Evolutionary conservation across 108 stramenopile species (phyloP).

Genomic region (Cyclotella distinguenda): DNA sequence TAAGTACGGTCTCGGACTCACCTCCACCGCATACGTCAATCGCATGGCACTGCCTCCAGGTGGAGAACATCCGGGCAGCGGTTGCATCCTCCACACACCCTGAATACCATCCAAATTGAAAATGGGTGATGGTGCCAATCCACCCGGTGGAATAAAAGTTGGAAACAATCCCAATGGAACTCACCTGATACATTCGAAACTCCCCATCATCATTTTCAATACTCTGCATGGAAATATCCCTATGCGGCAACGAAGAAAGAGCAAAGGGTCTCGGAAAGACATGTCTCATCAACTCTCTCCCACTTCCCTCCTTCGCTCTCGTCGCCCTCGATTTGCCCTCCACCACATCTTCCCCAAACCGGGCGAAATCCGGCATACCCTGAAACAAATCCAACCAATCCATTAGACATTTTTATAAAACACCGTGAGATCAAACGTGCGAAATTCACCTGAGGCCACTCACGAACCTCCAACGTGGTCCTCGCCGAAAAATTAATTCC

Average conservation of each 20-base stretch:
- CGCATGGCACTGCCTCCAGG: slow-evolving; percentile 75
- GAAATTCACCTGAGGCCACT: slow-evolving; percentile 60
- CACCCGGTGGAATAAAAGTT: no score
- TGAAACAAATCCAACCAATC: not conserved
- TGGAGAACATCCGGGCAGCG: slow-evolving; percentile 79
- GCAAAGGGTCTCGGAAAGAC: slow-evolving; percentile 85
- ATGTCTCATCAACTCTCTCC: slow-evolving; percentile 60
- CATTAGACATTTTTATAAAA: not conserved
- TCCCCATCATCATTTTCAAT: slow-evolving; percentile 84
- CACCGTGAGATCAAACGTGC: not conserved
- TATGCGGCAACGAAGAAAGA: slow-evolving; percentile 64
- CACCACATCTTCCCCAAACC: slow-evolving; percentile 65
- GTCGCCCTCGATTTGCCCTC: slow-evolving; percentile 64
- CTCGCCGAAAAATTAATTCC: slow-evolving; percentile 84
- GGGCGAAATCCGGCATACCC: slow-evolving; percentile 81
- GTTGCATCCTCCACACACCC: slow-evolving; percentile 92
- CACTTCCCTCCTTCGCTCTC: slow-evolving; percentile 50
- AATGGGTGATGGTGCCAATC: not conserved
- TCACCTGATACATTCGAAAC: slow-evolving; percentile 81
- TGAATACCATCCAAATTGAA: not conserved
- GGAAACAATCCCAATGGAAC: no score
- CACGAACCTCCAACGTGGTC: slow-evolving; percentile 81
- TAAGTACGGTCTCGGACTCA: slow-evolving; percentile 80
- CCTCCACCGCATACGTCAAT: slow-evolving; percentile 89
- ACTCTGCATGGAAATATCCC: slow-evolving; percentile 90